Evolutionary conservation across 2,329 filamentous ascomycete species (phyloP), one percentile per base, ranked within the genome.

Genomic region (Dothideomycetes sp.): DNA sequence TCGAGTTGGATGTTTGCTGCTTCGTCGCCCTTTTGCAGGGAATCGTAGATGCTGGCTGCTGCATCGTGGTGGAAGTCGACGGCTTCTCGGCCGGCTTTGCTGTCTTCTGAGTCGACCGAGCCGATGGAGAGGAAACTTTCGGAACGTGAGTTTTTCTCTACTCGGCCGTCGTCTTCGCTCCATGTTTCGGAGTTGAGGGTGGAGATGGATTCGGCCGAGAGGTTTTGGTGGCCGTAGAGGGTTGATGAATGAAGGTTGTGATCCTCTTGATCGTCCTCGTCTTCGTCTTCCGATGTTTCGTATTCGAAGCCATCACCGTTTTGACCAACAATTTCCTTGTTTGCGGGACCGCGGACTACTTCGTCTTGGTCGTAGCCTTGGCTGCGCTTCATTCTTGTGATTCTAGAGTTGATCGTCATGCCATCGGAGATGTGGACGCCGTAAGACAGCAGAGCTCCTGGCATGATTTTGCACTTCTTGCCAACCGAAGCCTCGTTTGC

Each of bases 1-100:
- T 98, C 91, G 23, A 96, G 75, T 58, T 89, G 86, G 54, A 94
- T 88, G 48, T 94, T 91, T 57, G 93, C 84, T 9, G 78, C 76
- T 11, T 76, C 74, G 35, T 77, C 68, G 16, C 80, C 82, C 45
- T 78, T 74, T 37, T 82, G 80, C 29, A 96, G 71, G 17, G 86
- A 84, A 54, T 95, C 88, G 47, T 88, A 73, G n/a, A 96, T 74
- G 46, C 85, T 89, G 49, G 80, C 72, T 3, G 89, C 84, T 18
- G 89, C 89, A 55, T 95, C 89, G 46, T 81, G 73, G 58, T 94
- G 84, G 71, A 96, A 96, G 44, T 78, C 70, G 44, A 73, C 70
- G 64, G 67, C 50, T 29, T 54, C 53, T 7, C 41, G 44, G 16
- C 49, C 53, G 18, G 34, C 33, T 22, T 35, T 39, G 36, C 70